Evolutionary conservation across 2,329 filamentous ascomycete species (phyloP), one percentile per base, ranked within the genome.

Genomic region (Trichophyton rubrum): DNA sequence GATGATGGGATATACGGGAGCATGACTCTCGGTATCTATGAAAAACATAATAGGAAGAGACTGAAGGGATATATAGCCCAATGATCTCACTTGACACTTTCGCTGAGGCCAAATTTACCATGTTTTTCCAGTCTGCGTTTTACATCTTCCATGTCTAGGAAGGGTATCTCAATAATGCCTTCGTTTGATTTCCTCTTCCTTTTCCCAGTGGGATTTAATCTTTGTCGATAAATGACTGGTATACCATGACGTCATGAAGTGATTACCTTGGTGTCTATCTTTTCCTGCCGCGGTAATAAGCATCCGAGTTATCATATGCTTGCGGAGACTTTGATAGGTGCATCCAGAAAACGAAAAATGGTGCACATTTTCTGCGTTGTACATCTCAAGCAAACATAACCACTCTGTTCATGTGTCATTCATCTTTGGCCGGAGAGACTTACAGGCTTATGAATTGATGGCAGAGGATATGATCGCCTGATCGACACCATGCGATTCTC

Each of bases 21-120:
- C 13, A 41, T 27, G 59, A 58, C 45, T 51, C 56, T 58, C 57
- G 61, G 60, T 63, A 59, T 33, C 60, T 59, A 53, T 38, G 58
- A 61, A 61, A 55, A 55, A 59, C 53, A 51, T 51, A 60, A 63
- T 63, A 63, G 62, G 62, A 63, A 63, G 62, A 63, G 62, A 63
- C 62, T 63, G 62, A 63, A 9, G 55, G 53, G 57, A 45, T 56
- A 8, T 60, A 53, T 60, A 43, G 20, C 59, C 60, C 24, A 33
- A 63, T 63, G 62, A 63, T 63, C 62, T 63, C 60, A 63, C 56
- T 40, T 58, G 40, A 60, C 60, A 63, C 41, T 63, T 61, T 47
- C 62, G 45, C 62, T 63, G 62, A 63, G 60, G 62, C 62, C 62
- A 38, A 38, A 13, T 3, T 38, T 9, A 9, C 17, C 30, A 24